Percentiles rank a stretch among this genome's conserved stretches.
These are phyloP conservation scores for Neckera pumila DNA, from an alignment of 225 moss, liverwort and hornwort species.

Conservation along the genomic window DNA sequence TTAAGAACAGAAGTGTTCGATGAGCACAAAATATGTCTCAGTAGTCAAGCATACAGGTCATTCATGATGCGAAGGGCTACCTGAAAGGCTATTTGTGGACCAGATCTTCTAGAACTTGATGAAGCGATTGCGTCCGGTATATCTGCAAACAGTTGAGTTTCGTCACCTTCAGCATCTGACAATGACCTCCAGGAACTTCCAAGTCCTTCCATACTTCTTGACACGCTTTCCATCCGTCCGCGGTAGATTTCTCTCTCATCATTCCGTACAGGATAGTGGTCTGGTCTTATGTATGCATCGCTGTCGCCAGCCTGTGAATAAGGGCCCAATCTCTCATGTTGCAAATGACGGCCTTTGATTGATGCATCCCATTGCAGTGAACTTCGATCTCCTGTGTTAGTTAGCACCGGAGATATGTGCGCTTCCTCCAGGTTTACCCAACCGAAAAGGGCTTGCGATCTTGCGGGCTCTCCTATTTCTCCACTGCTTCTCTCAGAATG, in stretches of 20 bases:
- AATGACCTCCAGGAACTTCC: slow-evolving; percentile 26
- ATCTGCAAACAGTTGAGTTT: neutral
- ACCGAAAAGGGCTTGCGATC: neutral
- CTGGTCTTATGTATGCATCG: slow-evolving; percentile 22
- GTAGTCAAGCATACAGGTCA: neutral
- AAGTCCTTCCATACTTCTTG: slow-evolving; percentile 42
- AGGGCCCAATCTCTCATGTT: slow-evolving; percentile 1
- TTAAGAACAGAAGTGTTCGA: neutral
- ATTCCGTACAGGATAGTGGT: slow-evolving; percentile 9
- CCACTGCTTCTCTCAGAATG: neutral
- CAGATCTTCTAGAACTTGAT: neutral
- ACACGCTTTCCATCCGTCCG: slow-evolving; percentile 33
- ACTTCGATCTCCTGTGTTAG: neutral
- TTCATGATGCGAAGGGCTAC: neutral
- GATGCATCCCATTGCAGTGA: slow-evolving; percentile 4
- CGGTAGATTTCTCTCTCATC: slow-evolving; percentile 39
- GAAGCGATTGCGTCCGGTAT: neutral
- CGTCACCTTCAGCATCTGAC: slow-evolving; percentile 20
- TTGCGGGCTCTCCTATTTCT: neutral
- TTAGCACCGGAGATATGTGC: neutral
- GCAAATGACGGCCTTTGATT: neutral
- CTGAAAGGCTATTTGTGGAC: neutral
- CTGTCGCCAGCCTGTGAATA: slow-evolving; percentile 31
- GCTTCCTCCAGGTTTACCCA: slow-evolving; percentile 1
- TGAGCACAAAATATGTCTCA: neutral